These are phyloP conservation scores for Nissolia schottii DNA, from an alignment of 306 rosid genomes.

Conservation along the genomic window DNA sequence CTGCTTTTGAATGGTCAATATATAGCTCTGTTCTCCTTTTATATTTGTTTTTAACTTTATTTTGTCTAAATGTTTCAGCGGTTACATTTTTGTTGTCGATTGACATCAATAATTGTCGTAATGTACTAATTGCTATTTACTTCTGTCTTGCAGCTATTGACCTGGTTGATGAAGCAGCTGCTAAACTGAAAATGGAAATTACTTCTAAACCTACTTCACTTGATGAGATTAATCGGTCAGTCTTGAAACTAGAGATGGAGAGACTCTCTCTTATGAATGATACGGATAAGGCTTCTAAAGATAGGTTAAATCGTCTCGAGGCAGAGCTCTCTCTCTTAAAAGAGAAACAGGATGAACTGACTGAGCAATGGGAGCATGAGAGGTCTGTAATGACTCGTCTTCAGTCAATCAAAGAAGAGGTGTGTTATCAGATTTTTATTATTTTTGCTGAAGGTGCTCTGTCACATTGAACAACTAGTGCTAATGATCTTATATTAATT, in stretches of 20 bases:
- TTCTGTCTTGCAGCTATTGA: constrained; percentile 75
- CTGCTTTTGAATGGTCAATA: neutral
- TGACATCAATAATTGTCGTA: neutral
- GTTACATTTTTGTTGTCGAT: neutral
- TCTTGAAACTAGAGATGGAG: constrained; percentile 95
- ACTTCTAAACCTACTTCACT: constrained; percentile 95
- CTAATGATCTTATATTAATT: neutral
- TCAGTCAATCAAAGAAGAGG: constrained; percentile 99
- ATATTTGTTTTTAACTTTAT: neutral
- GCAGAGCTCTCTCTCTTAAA: constrained; percentile 80
- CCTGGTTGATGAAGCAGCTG: constrained; percentile 98
- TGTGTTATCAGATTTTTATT: constrained; percentile 14
- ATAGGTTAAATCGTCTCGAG: constrained; percentile 82
- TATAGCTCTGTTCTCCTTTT: neutral
- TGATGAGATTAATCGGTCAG: constrained; percentile 96
- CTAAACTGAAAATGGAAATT: constrained; percentile 96
- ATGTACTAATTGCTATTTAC: constrained; percentile 13
- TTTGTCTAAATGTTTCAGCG: neutral
- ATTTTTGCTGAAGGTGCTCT: neutral
- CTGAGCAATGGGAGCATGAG: constrained; percentile 96
- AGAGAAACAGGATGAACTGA: constrained; percentile 73
- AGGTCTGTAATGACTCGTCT: constrained; percentile 90
- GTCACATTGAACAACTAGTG: neutral
- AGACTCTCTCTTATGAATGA: constrained; percentile 87
- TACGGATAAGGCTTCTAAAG: constrained; percentile 89